Conservation (phyloP, 257 asterid genomes). For the Solanum sitiens region DNA sequence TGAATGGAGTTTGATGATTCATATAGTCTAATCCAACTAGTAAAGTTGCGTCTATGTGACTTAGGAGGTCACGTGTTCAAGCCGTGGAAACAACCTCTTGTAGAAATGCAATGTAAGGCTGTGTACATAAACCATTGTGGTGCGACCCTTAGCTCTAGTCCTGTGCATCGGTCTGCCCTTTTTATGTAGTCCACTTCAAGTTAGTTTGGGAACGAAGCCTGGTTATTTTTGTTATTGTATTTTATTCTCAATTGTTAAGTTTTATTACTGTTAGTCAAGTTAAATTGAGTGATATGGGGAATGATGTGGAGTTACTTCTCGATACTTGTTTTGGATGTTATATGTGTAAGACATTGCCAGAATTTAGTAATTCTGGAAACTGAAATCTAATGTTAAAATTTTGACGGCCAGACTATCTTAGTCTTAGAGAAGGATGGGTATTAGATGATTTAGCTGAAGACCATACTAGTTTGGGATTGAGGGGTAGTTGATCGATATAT, state of each 20-base stretch:
- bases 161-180: neutral
- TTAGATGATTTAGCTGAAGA: neutral
- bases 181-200: neutral
- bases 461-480: neutral
- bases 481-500: neutral
- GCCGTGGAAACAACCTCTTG: neutral
- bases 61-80: neutral
- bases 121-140: neutral
- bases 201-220: neutral
- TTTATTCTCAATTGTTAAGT: neutral
- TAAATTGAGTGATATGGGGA: neutral
- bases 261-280: neutral
- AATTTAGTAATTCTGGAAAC: neutral
- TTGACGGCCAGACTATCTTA: neutral
- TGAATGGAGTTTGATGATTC: neutral
- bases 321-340: neutral
- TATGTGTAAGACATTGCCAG: neutral
- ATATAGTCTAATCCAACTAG: neutral
- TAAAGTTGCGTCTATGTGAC: neutral
- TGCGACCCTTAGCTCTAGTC: neutral
- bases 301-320: neutral
- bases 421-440: neutral
- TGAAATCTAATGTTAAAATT: neutral
- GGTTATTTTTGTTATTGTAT: neutral
- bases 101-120: neutral